Evolutionary conservation across 2,329 filamentous ascomycete species (phyloP), one percentile per base, ranked within the genome.

Genomic region (Lojkania enalia): DNA sequence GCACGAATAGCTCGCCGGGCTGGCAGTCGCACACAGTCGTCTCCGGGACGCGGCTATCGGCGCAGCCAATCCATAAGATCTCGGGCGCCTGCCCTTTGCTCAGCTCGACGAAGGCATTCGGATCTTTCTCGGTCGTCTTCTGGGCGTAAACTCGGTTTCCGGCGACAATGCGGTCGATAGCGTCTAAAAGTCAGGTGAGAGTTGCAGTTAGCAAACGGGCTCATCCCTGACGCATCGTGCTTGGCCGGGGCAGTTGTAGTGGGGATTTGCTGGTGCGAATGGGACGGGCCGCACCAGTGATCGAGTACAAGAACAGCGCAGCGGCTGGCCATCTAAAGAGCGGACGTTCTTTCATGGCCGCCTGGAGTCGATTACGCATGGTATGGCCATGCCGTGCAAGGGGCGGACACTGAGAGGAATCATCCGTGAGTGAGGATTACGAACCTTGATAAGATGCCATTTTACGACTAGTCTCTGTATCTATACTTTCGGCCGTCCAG

Each of bases 1-100:
- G 89, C 40, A 90, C 86, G 69, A 95, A 95, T 56, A 95, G 84
- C 60, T 95, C 88, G 47, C 90, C 89, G 2, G 89, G 88, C 61
- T 88, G 79, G 46, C 90, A 78, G 61, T 86, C 85, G 20, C 91
- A 80, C 61, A 95, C 80, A 37, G 85, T 90, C 4, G 88, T 92
- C 71, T 94, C 90, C 1, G 90, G 89, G 56, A 88, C 85, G 53
- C 90, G 87, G 29, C 85, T 89, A 75, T 95, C 90, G 60, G 88
- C 87, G 74, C 90, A 95, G 48, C 90, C 90, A 55, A 95, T 81
- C 89, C 89, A 95, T 46, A 95, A 77, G 51, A 86, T 83, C 49
- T 78, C 73, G 7, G 84, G 84, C 1, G 78, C 71, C 69, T 92
- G 88, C 52, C 86, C 85, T 49, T 76, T 74, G 20, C 85, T 82